Evolutionary conservation across 2,329 filamentous ascomycete genomes (phyloP).

Genomic region (Pyrenochaeta sp.): DNA sequence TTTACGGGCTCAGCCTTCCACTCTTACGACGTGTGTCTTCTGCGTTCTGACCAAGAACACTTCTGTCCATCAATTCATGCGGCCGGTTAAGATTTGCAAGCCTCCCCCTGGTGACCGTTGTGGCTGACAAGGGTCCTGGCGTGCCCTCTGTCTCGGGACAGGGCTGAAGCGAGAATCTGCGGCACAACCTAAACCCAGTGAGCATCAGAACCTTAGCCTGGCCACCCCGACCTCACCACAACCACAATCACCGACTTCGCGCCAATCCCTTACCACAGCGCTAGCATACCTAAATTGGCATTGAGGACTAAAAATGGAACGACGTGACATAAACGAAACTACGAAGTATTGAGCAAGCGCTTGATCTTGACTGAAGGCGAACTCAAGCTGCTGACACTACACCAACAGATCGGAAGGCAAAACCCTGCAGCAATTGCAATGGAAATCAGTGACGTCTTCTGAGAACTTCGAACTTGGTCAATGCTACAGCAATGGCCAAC

Average conservation of each 20-base stretch:
- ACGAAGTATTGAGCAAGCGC: constrained; percentile 28
- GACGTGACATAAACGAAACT: constrained; percentile 38
- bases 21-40: constrained; percentile 12
- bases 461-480: constrained; percentile 1
- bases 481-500: constrained; percentile 16
- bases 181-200: constrained; percentile 38
- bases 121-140: constrained; percentile 31
- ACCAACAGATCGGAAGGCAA: not conserved
- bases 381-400: constrained; percentile 4
- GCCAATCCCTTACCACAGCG: constrained; percentile 18
- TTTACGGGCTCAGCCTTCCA: not conserved
- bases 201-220: constrained; percentile 40
- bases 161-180: constrained; percentile 40
- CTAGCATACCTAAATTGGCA: constrained; percentile 23
- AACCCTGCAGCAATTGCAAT: not conserved
- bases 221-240: constrained; percentile 35
- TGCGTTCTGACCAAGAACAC: constrained; percentile 16
- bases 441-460: constrained; percentile 17
- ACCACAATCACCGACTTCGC: constrained; percentile 26
- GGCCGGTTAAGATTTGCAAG: constrained; percentile 6
- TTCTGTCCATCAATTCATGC: constrained; percentile 21
- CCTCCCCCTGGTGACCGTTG: constrained; percentile 16
- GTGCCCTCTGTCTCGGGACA: constrained; percentile 33
- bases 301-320: constrained; percentile 18
- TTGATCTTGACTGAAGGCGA: constrained; percentile 18